Evolutionary conservation across 257 asterid genomes (phyloP), one percentile per base, ranked within the genome.

Genomic region (Linaria vulgaris): DNA sequence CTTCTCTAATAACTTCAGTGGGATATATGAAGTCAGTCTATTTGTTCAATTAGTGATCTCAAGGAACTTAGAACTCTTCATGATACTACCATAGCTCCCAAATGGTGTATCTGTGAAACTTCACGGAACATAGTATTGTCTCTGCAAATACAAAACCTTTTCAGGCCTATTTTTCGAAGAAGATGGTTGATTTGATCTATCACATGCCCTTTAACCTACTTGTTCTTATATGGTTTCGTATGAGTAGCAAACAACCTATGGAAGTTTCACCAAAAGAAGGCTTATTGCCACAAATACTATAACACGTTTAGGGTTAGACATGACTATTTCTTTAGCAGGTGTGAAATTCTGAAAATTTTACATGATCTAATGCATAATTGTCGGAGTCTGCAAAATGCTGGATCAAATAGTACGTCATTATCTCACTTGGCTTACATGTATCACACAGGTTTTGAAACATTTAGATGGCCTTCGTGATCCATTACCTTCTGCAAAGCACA

Each of bases 381-480:
- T 17, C 27, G 9, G 9, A 15, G 8, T 57, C 4, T 59, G 54
- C 27, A 48, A 46, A 37, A 4, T 43, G 34, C 54, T 56, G 69
- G 39, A 46, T 30, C 0, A 39, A 41, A 25, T 23, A 11, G 13
- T 56, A 37, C 57, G 58, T 43, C 51, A 19, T 15, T 25, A 41
- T 68, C 46, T 24, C 60, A 64, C 50, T 50, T 51, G 41, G 69
- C 56, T 70, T 61, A 54, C 61, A 58, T 72, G 16, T 63, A 10
- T 78, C 75, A n/a, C 74, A 59, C 90, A 92, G 97, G 97, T 85
- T 73, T 74, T 92, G 85, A 78, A 85, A 65, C 90, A 92, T 74
- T 76, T 92, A 76, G 97, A 92, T 47, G 97, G 96, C 49, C 82
- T 83, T 64, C 99, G 99, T 41, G 91, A 92, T 78, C 98, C 99